A percentile compares a stretch with the other conserved stretches of the same genome.
phyloP scores from a whole-genome alignment of 164 flowering plant genomes.

The Magnolia officinalis region DNA sequence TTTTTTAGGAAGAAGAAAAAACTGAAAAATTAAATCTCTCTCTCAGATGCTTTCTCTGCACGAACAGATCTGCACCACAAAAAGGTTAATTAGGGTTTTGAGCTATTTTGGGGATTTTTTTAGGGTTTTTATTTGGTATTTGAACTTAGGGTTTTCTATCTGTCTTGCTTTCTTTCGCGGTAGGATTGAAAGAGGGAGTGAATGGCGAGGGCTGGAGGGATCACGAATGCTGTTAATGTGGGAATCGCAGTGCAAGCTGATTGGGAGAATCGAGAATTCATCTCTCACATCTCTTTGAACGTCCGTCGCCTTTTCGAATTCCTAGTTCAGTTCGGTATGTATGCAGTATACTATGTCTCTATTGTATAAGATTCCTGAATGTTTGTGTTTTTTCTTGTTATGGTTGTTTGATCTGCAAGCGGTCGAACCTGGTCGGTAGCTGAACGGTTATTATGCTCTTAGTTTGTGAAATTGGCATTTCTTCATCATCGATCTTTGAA shows the following conservation, averaged over 20 bases:
- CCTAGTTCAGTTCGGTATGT: conserved; percentile 75
- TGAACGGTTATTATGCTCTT: too few species aligned
- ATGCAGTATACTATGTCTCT: not conserved
- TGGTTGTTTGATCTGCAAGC: not conserved
- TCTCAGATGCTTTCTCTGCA: not conserved
- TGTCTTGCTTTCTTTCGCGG: not conserved
- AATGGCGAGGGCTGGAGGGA: conserved; percentile 86
- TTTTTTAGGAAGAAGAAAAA: too few species aligned
- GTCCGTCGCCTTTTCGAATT: conserved; percentile 88
- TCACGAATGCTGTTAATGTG: conserved; percentile 84
- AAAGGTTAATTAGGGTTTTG: not conserved
- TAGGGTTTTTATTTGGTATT: not conserved
- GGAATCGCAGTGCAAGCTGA: conserved; percentile 95
- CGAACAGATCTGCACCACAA: not conserved
- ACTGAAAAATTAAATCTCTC: not conserved
- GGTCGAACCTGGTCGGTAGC: too few species aligned
- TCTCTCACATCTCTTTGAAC: conserved; percentile 83
- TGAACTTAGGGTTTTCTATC: not conserved
- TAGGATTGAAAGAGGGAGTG: not conserved
- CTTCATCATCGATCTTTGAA: too few species aligned
- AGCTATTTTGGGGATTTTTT: not conserved
- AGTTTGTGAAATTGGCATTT: too few species aligned
- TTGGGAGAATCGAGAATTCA: conserved; percentile 96
- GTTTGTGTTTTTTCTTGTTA: not conserved
- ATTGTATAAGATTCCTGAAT: not conserved